Evolutionary conservation across 2,329 filamentous ascomycete species (phyloP).

Genomic region (Cladophialophora immunda): DNA sequence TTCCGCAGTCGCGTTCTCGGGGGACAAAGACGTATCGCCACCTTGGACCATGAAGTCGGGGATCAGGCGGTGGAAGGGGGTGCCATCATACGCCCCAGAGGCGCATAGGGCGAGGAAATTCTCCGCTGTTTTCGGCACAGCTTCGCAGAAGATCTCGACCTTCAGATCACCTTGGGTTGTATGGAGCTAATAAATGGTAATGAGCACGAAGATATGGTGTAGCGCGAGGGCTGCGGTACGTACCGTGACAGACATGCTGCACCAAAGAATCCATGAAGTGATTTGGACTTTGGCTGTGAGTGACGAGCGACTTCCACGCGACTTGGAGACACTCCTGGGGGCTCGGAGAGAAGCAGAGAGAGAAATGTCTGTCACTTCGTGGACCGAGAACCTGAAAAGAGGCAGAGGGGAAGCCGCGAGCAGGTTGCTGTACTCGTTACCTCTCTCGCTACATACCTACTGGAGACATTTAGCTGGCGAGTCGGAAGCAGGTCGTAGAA

Average conservation of each 20-base stretch:
- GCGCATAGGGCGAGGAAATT: conserved; percentile 74
- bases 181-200: conserved; percentile 65
- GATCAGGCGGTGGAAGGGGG: conserved; percentile 70
- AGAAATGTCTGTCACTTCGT: neutral
- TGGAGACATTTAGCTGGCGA: too few species aligned
- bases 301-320: neutral
- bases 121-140: conserved; percentile 90
- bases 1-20: conserved; percentile 48
- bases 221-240: conserved; percentile 1
- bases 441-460: too few species aligned
- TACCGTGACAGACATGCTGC: conserved; percentile 40
- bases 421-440: too few species aligned
- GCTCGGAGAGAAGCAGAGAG: neutral
- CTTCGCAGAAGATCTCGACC: conserved; percentile 94
- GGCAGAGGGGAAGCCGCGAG: too few species aligned
- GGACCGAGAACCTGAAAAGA: neutral
- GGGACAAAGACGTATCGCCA: conserved; percentile 61
- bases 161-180: conserved; percentile 91
- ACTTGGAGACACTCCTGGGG: neutral
- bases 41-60: conserved; percentile 71
- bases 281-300: neutral
- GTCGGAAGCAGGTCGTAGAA: neutral
- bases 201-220: neutral
- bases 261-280: conserved; percentile 25
- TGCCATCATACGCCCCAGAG: conserved; percentile 66